Base-by-base conservation (phyloP, 441 rosid species). In the Populus hybrid region DNA sequence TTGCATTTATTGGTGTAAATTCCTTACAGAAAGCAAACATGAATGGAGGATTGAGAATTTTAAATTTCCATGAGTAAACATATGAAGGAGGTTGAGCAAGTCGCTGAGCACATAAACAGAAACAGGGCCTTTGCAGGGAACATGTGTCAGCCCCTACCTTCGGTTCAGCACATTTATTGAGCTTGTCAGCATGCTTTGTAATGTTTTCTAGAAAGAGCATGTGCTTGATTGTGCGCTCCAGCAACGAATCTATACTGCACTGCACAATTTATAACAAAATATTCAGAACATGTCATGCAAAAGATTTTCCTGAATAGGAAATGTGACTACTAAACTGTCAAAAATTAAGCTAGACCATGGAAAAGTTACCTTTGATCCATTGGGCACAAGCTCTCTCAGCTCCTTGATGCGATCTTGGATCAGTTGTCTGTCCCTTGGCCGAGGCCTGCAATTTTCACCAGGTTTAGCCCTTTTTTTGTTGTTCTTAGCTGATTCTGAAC, bases 371-470 rank as follows among this genome's bases (percentile, higher is more conserved):
- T 95, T 95, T 32, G 97, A 89, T 75, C 98, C 98, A 81, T 86
- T 91, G 12, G 99, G 99, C 59, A 95, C 98, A 78, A 95, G 91
- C 80, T 92, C 99, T 78, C 98, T 84, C 81, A 95, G 89, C 89
- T 95, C 98, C 88, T 95, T 95, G 70, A 95, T 89, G 71, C 98
- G 94, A 88, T 95, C 99, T 76, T 95, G 99, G 83, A 95, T 95
- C 78, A 94, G 87, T 76, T 95, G 99, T 74, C 98, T 87, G 84
- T 95, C 99, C 83, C 97, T 92, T 76, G 98, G 99, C 73, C 99
- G 87, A 74, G 98, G 98, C 86, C 96, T 88, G 79, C 85, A 85
- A 79, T 84, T 93, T 89, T 95, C 99, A 79, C 97, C 97, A 67
- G 93, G 91, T 84, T 87, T 92, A 68, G 94, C 89, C 83, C 94